Conservation (phyloP, 179 eudicot species). For the Pouteria campechiana region DNA sequence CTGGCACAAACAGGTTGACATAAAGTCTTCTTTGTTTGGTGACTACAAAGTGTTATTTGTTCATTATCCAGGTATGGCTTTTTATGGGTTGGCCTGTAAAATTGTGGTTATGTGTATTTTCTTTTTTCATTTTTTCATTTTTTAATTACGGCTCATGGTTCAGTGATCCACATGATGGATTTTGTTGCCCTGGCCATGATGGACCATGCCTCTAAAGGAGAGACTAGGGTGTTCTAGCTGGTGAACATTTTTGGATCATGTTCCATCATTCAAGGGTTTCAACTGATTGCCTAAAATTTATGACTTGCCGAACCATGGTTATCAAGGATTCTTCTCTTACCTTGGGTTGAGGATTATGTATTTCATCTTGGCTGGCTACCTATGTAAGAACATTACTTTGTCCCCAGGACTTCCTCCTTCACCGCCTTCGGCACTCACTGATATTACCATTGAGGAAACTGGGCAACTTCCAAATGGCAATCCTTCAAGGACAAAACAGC, state of each 20-base stretch:
- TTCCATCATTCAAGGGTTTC: too few species aligned
- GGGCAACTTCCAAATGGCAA: conserved; percentile 40
- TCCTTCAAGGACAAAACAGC: conserved; percentile 58
- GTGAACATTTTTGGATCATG: too few species aligned
- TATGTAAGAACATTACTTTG: conserved; percentile 1
- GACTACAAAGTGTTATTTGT: conserved; percentile 77
- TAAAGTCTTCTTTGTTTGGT: conserved; percentile 57
- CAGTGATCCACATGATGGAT: too few species aligned
- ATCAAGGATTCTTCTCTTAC: neutral
- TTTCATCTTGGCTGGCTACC: neutral
- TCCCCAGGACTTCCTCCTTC: conserved; percentile 85
- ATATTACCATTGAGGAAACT: conserved; percentile 30
- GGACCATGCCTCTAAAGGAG: too few species aligned
- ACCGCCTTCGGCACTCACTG: conserved; percentile 72
- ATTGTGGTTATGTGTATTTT: neutral
- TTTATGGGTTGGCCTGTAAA: neutral
- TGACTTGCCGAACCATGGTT: neutral
- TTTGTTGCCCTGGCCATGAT: too few species aligned
- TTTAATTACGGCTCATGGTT: too few species aligned
- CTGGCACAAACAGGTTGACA: conserved; percentile 66
- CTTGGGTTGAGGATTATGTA: neutral
- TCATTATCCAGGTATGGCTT: conserved; percentile 64
- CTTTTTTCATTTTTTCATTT: neutral
- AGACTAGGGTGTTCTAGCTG: too few species aligned
- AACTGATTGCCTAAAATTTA: neutral